phyloP scores from a whole-genome alignment of 2,329 filamentous ascomycete species.

The Fonsecaea nubica region DNA sequence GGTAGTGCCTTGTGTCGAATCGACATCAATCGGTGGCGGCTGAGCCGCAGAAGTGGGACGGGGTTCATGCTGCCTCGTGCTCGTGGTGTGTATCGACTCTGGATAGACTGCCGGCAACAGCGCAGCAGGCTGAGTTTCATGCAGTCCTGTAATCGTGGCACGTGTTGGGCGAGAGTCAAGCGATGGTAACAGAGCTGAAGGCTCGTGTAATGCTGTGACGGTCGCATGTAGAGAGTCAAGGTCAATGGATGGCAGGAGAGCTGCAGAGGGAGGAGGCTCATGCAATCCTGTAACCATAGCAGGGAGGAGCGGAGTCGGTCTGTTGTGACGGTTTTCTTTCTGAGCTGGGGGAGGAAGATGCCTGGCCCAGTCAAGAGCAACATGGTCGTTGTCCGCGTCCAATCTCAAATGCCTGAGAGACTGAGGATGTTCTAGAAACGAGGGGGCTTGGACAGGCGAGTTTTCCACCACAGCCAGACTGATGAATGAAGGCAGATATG shows the following conservation, averaged over 20 bases:
- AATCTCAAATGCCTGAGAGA: constrained; percentile 54
- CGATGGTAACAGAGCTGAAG: not conserved
- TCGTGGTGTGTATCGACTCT: constrained; percentile 45
- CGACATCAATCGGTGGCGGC: constrained; percentile 65
- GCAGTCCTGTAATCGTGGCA: constrained; percentile 1
- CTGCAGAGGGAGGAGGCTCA: constrained; percentile 67
- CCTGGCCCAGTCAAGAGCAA: constrained; percentile 49
- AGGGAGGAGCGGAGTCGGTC: constrained; percentile 50
- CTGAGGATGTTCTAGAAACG: constrained; percentile 38
- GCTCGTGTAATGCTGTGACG: not conserved
- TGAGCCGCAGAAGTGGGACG: constrained; percentile 57
- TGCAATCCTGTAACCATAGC: constrained; percentile 65
- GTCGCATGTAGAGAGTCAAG: constrained; percentile 45
- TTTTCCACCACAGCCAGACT: constrained; percentile 56
- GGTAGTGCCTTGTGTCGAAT: constrained; percentile 38
- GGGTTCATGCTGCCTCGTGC: constrained; percentile 65
- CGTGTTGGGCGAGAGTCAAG: not conserved
- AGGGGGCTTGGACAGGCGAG: constrained; percentile 37
- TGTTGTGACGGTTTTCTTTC: constrained; percentile 54
- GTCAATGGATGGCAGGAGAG: constrained; percentile 67
- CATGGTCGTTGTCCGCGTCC: constrained; percentile 50
- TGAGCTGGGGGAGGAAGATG: constrained; percentile 56
- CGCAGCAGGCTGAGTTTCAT: not conserved
- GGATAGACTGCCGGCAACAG: not conserved
- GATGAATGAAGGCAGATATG: constrained; percentile 51